A percentile compares a stretch with the other conserved stretches of the same genome.
phyloP scores from a whole-genome alignment of 805 yeast species.

The Cyberlindnera sargentensis region DNA sequence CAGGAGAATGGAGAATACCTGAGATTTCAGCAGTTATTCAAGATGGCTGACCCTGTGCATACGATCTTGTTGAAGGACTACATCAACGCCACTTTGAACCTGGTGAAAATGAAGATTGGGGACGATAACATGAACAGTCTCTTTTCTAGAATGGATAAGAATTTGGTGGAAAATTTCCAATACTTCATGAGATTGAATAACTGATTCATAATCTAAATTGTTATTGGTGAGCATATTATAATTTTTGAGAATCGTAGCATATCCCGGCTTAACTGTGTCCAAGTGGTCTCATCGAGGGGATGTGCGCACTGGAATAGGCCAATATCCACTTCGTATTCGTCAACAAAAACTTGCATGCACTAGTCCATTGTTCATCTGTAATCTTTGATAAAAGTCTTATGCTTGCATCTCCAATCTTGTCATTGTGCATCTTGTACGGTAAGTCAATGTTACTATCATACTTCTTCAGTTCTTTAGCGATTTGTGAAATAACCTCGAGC shows the following conservation, averaged over 20 bases:
- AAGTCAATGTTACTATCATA: conserved; percentile 51
- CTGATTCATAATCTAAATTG: not conserved
- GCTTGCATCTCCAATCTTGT: conserved; percentile 69
- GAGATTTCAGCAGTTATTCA: conserved; percentile 32
- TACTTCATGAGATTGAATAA: conserved; percentile 13
- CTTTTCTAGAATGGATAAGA: conserved; percentile 9
- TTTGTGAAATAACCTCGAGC: conserved; percentile 44
- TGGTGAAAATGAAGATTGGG: conserved; percentile 10
- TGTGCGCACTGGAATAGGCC: conserved; percentile 53
- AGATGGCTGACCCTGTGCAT: conserved; percentile 45
- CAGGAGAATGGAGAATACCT: conserved; percentile 36
- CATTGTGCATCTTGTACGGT: conserved; percentile 68
- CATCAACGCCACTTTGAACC: conserved; percentile 27
- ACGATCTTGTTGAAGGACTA: conserved; percentile 41
- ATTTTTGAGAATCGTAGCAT: no score
- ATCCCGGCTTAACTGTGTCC: no score
- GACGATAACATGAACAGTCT: conserved; percentile 5
- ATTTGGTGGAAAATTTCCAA: conserved; percentile 19
- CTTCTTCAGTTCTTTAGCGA: conserved; percentile 27
- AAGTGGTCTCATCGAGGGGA: conserved; percentile 6
- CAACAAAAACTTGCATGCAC: conserved; percentile 74
- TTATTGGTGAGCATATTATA: no score
- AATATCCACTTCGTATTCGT: conserved; percentile 82
- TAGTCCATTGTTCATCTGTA: conserved; percentile 79
- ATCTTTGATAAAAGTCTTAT: conserved; percentile 59